Evolutionary conservation across 768 basidiomycete species (phyloP).

Genomic region (Exidia glandulosa): DNA sequence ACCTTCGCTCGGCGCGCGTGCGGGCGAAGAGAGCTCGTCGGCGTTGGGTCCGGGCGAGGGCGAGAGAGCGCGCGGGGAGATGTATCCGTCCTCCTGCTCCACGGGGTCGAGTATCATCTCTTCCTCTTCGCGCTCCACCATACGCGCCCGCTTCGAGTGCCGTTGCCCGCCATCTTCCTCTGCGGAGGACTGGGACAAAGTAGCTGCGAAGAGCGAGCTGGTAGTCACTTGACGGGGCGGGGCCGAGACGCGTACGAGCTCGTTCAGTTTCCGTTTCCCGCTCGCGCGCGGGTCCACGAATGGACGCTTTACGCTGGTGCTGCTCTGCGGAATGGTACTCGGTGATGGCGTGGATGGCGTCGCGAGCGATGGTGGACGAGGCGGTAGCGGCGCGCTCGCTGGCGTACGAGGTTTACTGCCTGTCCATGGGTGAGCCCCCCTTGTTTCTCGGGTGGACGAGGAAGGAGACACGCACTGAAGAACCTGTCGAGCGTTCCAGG

Average conservation of each 20-base stretch:
- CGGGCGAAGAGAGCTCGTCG: slow-evolving; percentile 53
- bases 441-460: no score
- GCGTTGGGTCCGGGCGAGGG: slow-evolving; percentile 34
- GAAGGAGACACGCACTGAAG: no score
- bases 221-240: slow-evolving; percentile 15
- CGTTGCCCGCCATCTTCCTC: slow-evolving; percentile 1
- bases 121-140: no score
- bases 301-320: no score
- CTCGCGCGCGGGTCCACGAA: slow-evolving; percentile 30
- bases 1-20: slow-evolving; percentile 3
- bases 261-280: slow-evolving; percentile 64
- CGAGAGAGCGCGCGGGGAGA: slow-evolving; percentile 56
- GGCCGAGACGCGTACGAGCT: slow-evolving; percentile 51
- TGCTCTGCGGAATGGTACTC: no score
- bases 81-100: slow-evolving; percentile 72
- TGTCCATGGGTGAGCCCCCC: no score
- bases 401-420: no score
- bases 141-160: slow-evolving; percentile 23
- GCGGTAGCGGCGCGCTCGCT: no score
- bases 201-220: slow-evolving; percentile 12
- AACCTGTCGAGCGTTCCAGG: no score
- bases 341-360: slow-evolving; percentile 19
- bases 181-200: background rate
- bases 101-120: slow-evolving; percentile 32
- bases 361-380: slow-evolving; percentile 9